phyloP scores from a whole-genome alignment of 129 eudicot species.

The Lactuca sativa region DNA sequence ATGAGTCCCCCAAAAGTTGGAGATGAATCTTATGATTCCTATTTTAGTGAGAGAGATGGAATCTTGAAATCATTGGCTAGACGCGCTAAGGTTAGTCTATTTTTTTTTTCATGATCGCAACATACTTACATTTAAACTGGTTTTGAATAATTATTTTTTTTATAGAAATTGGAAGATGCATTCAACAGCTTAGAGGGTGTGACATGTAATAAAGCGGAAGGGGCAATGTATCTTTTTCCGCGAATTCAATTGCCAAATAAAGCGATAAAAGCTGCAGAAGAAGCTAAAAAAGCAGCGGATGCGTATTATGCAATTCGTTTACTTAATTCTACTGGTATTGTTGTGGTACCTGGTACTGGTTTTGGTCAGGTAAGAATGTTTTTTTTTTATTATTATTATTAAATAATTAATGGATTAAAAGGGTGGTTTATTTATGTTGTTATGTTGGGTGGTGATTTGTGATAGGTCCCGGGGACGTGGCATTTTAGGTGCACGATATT shows the following conservation, averaged over 20 bases:
- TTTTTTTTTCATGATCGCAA: too few species aligned
- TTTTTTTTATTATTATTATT: too few species aligned
- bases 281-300: conserved; percentile 67
- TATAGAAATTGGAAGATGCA: conserved; percentile 90
- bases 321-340: conserved; percentile 80
- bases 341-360: conserved; percentile 91
- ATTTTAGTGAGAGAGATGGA: conserved; percentile 69
- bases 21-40: conserved; percentile 84
- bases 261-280: conserved; percentile 89
- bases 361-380: conserved; percentile 71
- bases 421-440: background rate
- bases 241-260: conserved; percentile 69
- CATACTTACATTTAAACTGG: background rate
- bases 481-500: conserved; percentile 90
- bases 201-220: conserved; percentile 88
- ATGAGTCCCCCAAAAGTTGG: conserved; percentile 99
- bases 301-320: conserved; percentile 74
- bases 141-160: conserved; percentile 45
- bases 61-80: conserved; percentile 80
- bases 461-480: conserved; percentile 86
- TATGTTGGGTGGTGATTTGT: background rate
- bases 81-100: conserved; percentile 83
- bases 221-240: conserved; percentile 94
- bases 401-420: background rate
- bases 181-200: conserved; percentile 81